Base-by-base conservation (phyloP, 768 basidiomycete species). In the Russula sp. region DNA sequence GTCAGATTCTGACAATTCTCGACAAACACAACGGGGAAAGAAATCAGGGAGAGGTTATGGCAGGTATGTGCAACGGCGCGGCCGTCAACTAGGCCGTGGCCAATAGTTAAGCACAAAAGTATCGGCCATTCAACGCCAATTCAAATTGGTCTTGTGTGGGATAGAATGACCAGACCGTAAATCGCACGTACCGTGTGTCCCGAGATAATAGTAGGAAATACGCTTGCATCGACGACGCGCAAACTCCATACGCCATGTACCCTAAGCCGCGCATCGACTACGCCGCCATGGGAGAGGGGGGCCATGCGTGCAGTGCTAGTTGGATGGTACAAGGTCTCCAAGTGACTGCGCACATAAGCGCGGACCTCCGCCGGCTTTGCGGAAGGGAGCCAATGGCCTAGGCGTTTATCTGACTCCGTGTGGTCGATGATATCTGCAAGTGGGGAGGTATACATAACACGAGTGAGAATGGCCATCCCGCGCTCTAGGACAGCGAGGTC, bases 321-420 rank as follows among this genome's bases (percentile, higher is more conserved):
- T 0, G 78, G 80, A 63, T 80, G 77, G 64, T 76, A 82, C 34
- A 79, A 50, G 2, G 80, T 79, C 53, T 76, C 74, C 10, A 73
- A 55, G 39, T 76, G 68, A 25, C 68, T 56, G 57, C 74, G 68
- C 16, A 81, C 55, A 32, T 71, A 50, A 29, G 73, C 67, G 3
- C 67, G 73, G 3, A 82, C 64, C 56, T 74, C 75, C 13, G 70
- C 62, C 52, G 76, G 77, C 43, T 63, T 69, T 43, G 73, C 58
- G 42, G 55, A 50, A 25, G 70, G 70, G 38, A 81, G 53, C 52
- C 69, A 63, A 67, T 80, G 76, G 60, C 80, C 77, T 7, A 79
- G 70, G 20, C 63, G 52, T 8, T 73, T 69, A 60, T 73, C 60
- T 0, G 68, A 55, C 52, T 65, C 66, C 0, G 69, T 60, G 25